phyloP scores from a whole-genome alignment of 2,329 filamentous ascomycete genomes.

The Neofusicoccum laricinum region DNA sequence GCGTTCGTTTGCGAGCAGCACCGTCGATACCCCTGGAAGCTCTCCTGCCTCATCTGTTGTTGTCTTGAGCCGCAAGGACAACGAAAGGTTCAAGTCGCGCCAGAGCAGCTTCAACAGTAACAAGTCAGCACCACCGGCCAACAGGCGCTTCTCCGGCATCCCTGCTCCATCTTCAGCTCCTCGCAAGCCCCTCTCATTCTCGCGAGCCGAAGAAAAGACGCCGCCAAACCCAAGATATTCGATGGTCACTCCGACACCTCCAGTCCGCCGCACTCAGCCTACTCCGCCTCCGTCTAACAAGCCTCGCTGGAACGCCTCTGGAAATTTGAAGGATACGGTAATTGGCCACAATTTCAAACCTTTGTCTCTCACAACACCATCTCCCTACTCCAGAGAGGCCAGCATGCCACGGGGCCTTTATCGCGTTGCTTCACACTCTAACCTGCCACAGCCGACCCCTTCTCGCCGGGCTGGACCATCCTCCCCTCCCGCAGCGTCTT shows the following conservation, averaged over 20 bases:
- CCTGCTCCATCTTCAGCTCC: constrained; percentile 34
- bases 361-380: constrained; percentile 32
- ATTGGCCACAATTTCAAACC: constrained; percentile 40
- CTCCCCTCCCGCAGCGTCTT: constrained; percentile 24
- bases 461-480: constrained; percentile 26
- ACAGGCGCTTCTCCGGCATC: constrained; percentile 49
- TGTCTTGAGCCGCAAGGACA: constrained; percentile 51
- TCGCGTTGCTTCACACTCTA: constrained; percentile 31
- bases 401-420: constrained; percentile 23
- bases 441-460: constrained; percentile 26
- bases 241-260: constrained; percentile 2
- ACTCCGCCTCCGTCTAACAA: constrained; percentile 22
- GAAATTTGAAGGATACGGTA: constrained; percentile 36
- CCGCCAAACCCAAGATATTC: constrained; percentile 10
- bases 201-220: constrained; percentile 25
- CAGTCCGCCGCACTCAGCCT: neutral
- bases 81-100: constrained; percentile 48
- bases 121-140: constrained; percentile 38
- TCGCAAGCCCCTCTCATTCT: constrained; percentile 21
- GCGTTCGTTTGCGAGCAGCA: constrained; percentile 66
- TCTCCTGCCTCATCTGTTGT: constrained; percentile 67
- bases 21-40: constrained; percentile 58
- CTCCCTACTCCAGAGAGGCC: constrained; percentile 28
- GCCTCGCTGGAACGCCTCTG: constrained; percentile 39
- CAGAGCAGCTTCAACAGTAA: constrained; percentile 45